phyloP scores from a whole-genome alignment of 495 filamentous ascomycete genomes.

The Cercophora sp. region DNA sequence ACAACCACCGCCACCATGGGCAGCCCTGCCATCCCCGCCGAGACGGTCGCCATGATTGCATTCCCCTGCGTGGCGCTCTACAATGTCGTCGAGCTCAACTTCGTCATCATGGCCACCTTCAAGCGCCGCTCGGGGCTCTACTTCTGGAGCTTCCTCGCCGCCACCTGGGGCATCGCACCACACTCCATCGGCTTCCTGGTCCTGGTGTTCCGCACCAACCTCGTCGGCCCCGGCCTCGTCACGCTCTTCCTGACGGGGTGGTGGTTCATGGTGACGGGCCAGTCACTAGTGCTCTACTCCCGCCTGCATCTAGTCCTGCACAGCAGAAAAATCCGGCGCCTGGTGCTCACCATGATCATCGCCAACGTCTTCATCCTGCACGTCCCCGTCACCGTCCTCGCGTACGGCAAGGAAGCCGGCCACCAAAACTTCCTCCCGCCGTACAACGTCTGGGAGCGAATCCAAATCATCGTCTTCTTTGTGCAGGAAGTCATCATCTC shows the following conservation, averaged over 20 bases:
- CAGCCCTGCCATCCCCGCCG: no score
- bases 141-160: conserved; percentile 2
- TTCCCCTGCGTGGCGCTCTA: background rate
- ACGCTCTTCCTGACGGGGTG: background rate
- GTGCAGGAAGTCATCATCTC: no score
- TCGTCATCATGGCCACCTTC: background rate
- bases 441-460: no score
- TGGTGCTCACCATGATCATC: no score
- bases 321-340: no score
- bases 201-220: background rate
- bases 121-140: background rate
- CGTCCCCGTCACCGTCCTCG: no score
- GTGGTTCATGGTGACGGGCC: background rate
- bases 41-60: background rate
- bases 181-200: background rate
- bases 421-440: no score
- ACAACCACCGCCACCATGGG: no score
- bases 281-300: background rate
- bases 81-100: background rate
- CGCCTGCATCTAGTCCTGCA: no score
- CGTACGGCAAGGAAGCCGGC: no score
- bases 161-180: background rate
- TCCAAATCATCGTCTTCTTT: no score
- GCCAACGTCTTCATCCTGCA: no score
- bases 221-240: background rate